Percentiles rank a stretch among this genome's conserved stretches.
phyloP scores from a whole-genome alignment of 257 asterid species.

The Linderniella brevidens region DNA sequence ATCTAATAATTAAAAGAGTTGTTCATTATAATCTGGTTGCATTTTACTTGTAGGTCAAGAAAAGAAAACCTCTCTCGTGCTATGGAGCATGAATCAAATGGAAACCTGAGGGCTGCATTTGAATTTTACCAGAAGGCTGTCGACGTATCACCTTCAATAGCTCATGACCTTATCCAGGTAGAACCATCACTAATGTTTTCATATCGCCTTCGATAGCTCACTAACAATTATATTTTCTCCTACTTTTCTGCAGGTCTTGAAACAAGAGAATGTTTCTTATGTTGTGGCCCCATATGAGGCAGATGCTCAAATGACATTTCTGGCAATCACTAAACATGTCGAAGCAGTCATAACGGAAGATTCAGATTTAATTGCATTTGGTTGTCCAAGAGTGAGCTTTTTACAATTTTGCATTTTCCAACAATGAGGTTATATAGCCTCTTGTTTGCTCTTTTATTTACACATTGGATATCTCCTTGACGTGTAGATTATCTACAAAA shows the following conservation, averaged over 20 bases:
- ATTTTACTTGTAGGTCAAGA: constrained; percentile 42
- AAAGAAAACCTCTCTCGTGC: constrained; percentile 86
- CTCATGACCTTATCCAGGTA: constrained; percentile 89
- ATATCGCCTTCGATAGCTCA: background rate
- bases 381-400: constrained; percentile 86
- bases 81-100: constrained; percentile 79
- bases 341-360: constrained; percentile 96
- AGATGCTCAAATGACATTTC: constrained; percentile 91
- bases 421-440: background rate
- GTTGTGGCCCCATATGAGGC: constrained; percentile 98
- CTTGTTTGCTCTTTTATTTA: background rate
- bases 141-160: constrained; percentile 89
- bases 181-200: background rate
- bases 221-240: background rate
- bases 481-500: constrained; percentile 79
- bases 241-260: constrained; percentile 43
- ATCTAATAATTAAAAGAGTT: background rate
- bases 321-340: constrained; percentile 66
- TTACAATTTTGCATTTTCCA: constrained; percentile 7
- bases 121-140: constrained; percentile 97
- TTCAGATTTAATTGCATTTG: constrained; percentile 83
- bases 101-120: constrained; percentile 74
- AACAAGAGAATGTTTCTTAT: constrained; percentile 48
- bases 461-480: constrained; percentile 14
- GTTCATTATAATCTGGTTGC: constrained; percentile 1